These are phyloP conservation scores for Cryptococcus floricola DNA, from an alignment of 1,284 basidiomycete genomes.

Conservation along the genomic window DNA sequence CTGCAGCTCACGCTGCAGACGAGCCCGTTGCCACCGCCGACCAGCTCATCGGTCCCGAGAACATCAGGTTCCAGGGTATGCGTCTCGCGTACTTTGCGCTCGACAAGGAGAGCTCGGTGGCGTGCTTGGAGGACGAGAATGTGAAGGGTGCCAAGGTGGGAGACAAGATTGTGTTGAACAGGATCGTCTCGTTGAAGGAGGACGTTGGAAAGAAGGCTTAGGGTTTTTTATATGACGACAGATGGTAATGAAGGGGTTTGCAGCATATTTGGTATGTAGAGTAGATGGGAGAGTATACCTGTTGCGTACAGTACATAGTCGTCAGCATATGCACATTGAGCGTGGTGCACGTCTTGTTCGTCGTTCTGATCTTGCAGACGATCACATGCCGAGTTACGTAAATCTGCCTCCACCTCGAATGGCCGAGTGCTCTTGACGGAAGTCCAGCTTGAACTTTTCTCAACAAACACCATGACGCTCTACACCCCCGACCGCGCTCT, in stretches of 20 bases:
- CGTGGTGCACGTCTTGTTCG: no score
- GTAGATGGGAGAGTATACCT: no score
- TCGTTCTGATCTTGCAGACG: no score
- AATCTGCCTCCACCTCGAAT: no score
- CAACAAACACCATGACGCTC: conserved; percentile 19
- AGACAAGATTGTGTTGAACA: conserved; percentile 81
- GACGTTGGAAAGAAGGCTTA: conserved; percentile 72
- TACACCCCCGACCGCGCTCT: conserved; percentile 28
- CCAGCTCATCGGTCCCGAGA: conserved; percentile 86
- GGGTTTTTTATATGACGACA: not conserved
- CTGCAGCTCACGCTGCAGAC: conserved; percentile 54
- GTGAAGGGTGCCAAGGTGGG: conserved; percentile 57
- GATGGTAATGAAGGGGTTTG: not conserved
- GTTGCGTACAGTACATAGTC: no score
- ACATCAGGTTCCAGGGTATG: conserved; percentile 93
- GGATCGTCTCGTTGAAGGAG: conserved; percentile 93
- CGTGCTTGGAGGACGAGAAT: conserved; percentile 57
- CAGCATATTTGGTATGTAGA: no score
- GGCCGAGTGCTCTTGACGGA: no score
- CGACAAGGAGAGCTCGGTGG: conserved; percentile 75
- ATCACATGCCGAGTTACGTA: no score
- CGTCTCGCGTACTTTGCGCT: conserved; percentile 93
- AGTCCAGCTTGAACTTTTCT: no score
- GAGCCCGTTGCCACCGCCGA: conserved; percentile 62
- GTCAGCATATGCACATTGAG: no score